phyloP scores from a whole-genome alignment of 768 basidiomycete species.

The Lyophyllum semitale region DNA sequence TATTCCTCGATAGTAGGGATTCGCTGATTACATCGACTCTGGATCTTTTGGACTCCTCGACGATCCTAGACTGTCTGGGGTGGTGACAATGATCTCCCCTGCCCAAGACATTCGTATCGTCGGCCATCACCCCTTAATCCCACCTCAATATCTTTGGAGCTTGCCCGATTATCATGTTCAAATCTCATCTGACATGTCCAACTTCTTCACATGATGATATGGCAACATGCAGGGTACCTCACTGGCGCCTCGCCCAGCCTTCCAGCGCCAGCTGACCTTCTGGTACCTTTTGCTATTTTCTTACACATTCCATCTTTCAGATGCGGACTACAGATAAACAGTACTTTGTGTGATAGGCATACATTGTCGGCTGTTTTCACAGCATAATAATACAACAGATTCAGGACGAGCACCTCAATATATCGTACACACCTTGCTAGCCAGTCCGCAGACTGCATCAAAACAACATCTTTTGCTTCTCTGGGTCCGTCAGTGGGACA shows the following conservation, averaged over 20 bases:
- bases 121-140: neutral
- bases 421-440: neutral
- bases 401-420: neutral
- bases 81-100: neutral
- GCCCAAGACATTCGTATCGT: neutral
- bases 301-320: no score
- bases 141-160: neutral
- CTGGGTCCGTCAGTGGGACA: slow-evolving; percentile 67
- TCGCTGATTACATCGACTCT: no score
- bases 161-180: neutral
- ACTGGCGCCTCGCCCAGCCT: neutral
- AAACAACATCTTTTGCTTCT: slow-evolving; percentile 32
- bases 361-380: neutral
- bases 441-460: neutral
- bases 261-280: neutral
- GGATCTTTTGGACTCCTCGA: neutral
- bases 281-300: neutral
- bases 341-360: neutral
- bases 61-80: neutral
- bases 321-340: neutral
- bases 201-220: neutral
- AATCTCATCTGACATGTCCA: neutral
- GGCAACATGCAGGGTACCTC: neutral
- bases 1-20: no score
- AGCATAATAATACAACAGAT: neutral